phyloP scores from a whole-genome alignment of 1,284 basidiomycete species.

The Ustilago crameri region DNA sequence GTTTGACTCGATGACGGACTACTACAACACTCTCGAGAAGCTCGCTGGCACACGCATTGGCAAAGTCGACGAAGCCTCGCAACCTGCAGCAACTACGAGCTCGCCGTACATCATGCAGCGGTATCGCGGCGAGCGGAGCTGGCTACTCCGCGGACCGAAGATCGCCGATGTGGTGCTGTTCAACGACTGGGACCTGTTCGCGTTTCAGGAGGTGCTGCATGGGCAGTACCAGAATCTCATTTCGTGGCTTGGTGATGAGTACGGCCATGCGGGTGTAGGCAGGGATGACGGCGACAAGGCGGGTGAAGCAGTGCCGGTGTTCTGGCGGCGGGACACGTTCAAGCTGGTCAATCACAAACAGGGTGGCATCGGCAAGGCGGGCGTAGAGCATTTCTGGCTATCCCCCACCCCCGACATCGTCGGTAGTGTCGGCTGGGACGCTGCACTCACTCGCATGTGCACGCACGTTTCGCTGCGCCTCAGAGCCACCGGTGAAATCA shows the following conservation, averaged over 20 bases:
- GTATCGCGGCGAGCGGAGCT: slow-evolving; percentile 42
- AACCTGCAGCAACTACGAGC: background rate
- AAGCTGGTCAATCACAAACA: slow-evolving; percentile 14
- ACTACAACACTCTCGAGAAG: slow-evolving; percentile 2
- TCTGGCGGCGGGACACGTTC: slow-evolving; percentile 45
- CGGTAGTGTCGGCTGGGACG: slow-evolving; percentile 57
- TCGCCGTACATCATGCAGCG: slow-evolving; percentile 32
- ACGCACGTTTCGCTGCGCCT: slow-evolving; percentile 50
- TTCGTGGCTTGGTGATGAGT: slow-evolving; percentile 36
- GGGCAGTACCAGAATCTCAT: slow-evolving; percentile 28
- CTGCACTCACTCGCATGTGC: slow-evolving; percentile 55
- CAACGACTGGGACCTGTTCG: slow-evolving; percentile 52
- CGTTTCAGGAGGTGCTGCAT: slow-evolving; percentile 56
- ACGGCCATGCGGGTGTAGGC: slow-evolving; percentile 45
- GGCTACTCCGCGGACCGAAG: slow-evolving; percentile 37
- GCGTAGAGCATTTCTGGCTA: slow-evolving; percentile 59
- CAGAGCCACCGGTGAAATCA: slow-evolving; percentile 27
- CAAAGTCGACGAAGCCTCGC: background rate
- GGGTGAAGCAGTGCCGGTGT: slow-evolving; percentile 56
- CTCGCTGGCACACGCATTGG: slow-evolving; percentile 13
- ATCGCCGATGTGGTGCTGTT: slow-evolving; percentile 46
- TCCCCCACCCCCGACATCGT: slow-evolving; percentile 29
- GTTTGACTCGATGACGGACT: slow-evolving; percentile 20
- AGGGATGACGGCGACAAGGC: slow-evolving; percentile 38
- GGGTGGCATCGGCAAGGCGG: slow-evolving; percentile 47